These are phyloP conservation scores for Fusarium tupiense DNA, from an alignment of 2,329 filamentous ascomycete species.

Conservation along the genomic window DNA sequence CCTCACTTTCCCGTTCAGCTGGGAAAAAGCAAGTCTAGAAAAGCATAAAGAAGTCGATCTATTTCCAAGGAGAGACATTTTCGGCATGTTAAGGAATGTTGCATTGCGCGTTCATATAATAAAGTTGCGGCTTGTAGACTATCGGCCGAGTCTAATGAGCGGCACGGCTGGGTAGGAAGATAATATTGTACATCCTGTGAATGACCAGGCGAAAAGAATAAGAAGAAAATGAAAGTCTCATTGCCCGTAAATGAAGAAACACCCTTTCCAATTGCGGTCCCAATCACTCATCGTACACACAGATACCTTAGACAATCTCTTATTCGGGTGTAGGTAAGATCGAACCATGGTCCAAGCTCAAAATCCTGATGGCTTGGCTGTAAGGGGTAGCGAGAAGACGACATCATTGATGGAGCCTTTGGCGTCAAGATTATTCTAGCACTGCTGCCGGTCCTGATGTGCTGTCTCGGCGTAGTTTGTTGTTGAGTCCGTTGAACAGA, in stretches of 20 bases:
- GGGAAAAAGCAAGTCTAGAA: neutral
- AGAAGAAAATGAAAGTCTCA: constrained; percentile 4
- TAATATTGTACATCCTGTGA: neutral
- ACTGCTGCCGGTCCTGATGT: constrained; percentile 8
- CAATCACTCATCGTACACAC: constrained; percentile 10
- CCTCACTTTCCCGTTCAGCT: neutral
- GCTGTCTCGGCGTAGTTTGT: constrained; percentile 31
- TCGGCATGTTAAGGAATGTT: constrained; percentile 29
- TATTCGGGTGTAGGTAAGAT: constrained; percentile 6
- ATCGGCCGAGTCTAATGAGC: constrained; percentile 17
- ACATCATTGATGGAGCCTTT: neutral
- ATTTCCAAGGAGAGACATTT: neutral
- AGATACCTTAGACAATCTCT: constrained; percentile 1
- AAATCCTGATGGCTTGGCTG: neutral
- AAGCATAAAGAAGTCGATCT: constrained; percentile 7
- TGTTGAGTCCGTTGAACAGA: constrained; percentile 27
- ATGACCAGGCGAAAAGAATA: neutral
- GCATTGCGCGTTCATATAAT: constrained; percentile 8
- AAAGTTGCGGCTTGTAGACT: constrained; percentile 25
- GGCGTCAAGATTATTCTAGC: constrained; percentile 3
- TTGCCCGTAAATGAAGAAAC: neutral
- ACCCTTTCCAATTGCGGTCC: constrained; percentile 1
- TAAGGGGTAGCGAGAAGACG: constrained; percentile 3
- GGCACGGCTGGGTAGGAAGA: neutral
- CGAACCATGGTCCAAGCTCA: neutral